phyloP scores from a whole-genome alignment of 345 rosid species.

The Linum usitatissimum region DNA sequence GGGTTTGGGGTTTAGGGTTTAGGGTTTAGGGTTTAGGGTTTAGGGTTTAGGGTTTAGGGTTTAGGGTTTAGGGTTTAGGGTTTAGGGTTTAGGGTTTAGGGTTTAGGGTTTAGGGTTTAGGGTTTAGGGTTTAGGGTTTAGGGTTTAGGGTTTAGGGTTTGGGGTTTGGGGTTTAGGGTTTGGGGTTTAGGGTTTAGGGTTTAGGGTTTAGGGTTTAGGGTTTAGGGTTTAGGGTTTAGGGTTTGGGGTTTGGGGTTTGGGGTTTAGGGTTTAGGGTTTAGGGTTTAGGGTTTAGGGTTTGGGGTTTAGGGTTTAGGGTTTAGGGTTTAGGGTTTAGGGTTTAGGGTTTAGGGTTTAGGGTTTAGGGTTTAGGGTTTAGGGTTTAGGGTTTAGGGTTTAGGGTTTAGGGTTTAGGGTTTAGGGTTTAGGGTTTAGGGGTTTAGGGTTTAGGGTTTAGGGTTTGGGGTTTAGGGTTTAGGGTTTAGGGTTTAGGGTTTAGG shows the following conservation, averaged over 20 bases:
- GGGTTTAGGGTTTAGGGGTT: slow-evolving; percentile 11
- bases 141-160: slow-evolving; percentile 12
- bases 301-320: slow-evolving; percentile 5
- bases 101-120: neutral
- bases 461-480: slow-evolving; percentile 1
- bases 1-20: neutral
- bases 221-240: slow-evolving; percentile 12
- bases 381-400: slow-evolving; percentile 5
- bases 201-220: slow-evolving; percentile 8
- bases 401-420: slow-evolving; percentile 7
- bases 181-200: slow-evolving; percentile 9
- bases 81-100: slow-evolving; percentile 8
- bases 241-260: slow-evolving; percentile 5
- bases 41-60: slow-evolving; percentile 8
- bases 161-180: slow-evolving; percentile 8
- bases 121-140: slow-evolving; percentile 8
- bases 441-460: slow-evolving; percentile 7
- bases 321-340: slow-evolving; percentile 11
- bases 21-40: slow-evolving; percentile 10
- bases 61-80: slow-evolving; percentile 8
- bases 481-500: neutral
- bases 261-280: slow-evolving; percentile 8
- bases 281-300: slow-evolving; percentile 14
- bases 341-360: slow-evolving; percentile 14
- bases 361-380: slow-evolving; percentile 13